These are phyloP conservation scores for Cylindrotheca closterium DNA, from an alignment of 108 stramenopile species.

Conservation along the genomic window DNA sequence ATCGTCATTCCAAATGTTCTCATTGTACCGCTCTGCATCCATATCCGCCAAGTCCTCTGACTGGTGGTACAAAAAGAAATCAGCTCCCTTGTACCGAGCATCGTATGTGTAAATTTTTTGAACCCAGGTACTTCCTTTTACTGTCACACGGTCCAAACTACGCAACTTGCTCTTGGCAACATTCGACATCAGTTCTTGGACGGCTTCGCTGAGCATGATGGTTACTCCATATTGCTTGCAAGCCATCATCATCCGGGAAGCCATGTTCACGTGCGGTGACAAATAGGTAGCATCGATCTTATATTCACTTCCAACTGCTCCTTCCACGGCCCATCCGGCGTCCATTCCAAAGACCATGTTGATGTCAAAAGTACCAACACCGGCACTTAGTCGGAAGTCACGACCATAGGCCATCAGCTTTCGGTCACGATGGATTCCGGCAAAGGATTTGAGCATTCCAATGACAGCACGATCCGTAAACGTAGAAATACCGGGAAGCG, in stretches of 20 bases:
- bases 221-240: constrained; percentile 87
- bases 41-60: constrained; percentile 71
- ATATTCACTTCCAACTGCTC: constrained; percentile 87
- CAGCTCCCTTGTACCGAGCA: constrained; percentile 68
- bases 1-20: constrained; percentile 74
- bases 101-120: constrained; percentile 85
- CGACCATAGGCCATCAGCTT: constrained; percentile 64
- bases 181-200: constrained; percentile 68
- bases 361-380: constrained; percentile 52
- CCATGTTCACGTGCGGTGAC: constrained; percentile 95
- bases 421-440: constrained; percentile 73
- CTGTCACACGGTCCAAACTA: constrained; percentile 76
- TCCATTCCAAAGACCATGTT: constrained; percentile 91
- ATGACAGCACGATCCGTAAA: constrained; percentile 83
- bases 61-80: constrained; percentile 70
- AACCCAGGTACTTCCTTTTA: constrained; percentile 78
- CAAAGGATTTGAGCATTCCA: constrained; percentile 82
- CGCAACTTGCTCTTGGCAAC: constrained; percentile 60
- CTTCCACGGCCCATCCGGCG: constrained; percentile 96
- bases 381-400: constrained; percentile 61
- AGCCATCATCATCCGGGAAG: constrained; percentile 92
- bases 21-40: constrained; percentile 69
- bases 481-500: constrained; percentile 58
- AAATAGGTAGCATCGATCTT: constrained; percentile 98
- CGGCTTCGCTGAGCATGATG: constrained; percentile 58